Evolutionary conservation across 768 basidiomycete genomes (phyloP), one percentile per base, ranked within the genome.

Genomic region (Lactarius hatsudake): DNA sequence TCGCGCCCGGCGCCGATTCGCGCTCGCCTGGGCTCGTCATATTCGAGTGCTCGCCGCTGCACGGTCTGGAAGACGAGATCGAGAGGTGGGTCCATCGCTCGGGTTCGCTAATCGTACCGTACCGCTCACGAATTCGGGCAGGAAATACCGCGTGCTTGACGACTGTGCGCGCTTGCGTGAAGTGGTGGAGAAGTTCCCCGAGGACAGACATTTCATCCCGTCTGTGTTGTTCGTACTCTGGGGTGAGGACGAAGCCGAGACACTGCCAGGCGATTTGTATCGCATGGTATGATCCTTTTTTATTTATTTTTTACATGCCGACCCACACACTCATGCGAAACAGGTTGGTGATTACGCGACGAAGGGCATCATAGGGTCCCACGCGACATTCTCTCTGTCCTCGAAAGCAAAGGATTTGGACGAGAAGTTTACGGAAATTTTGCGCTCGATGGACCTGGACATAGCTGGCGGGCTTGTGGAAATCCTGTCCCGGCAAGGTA

Each of bases 31-130:
- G 90, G 0, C 66, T 91, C 28, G 81, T 92, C 65, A 76, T 91
- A n/a, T 89, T 93, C 63, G 91, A 93, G 73, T 85, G 87, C 58
- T 88, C 88, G 1, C 87, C 91, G 0, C 63, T 89, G 54, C 84
- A 83, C 55, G 85, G 81, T n/a, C 76, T 86, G 1, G 70, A 78
- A 30, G 90, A 92, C 73, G 84, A 88, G 17, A 75, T 91, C 40
- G 89, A 89, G 77, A 85, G 81, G 90, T 91, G 62, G 36, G 79
- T 13, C 1, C 36, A 38, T 1, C 12, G 1, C 12, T 38, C 36
- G 12, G 36, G 36, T 13, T 5, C 12, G 0, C 28, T 30, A 32
- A 13, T 38, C 12, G 36, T 13, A 38, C 36, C 2, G 9, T 26
- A 5, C 20, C 36, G 5, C 36, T 32, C 53, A 45, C 45, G 70